Conservation (phyloP, 495 filamentous ascomycete species). For the Aspergillus ostianus region DNA sequence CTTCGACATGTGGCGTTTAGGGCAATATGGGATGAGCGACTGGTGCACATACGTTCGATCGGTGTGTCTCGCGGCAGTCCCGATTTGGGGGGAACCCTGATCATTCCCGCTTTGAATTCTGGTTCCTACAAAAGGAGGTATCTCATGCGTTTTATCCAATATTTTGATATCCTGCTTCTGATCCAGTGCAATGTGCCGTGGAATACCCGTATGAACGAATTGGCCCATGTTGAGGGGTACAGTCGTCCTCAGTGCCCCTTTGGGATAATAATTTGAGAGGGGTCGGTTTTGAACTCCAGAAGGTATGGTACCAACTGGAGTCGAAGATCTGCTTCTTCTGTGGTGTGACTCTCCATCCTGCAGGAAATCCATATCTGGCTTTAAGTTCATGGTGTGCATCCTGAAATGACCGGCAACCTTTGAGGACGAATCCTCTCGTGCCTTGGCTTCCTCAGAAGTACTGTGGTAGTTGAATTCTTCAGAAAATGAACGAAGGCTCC, state of each 20-base stretch:
- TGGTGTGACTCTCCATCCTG: neutral
- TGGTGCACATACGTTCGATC: neutral
- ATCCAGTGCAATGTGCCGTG: too few species aligned
- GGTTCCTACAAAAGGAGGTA: too few species aligned
- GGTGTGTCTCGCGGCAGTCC: neutral
- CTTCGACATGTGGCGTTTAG: neutral
- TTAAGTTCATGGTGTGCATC: neutral
- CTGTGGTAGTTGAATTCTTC: neutral
- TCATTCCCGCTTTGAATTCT: neutral
- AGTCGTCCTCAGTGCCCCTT: too few species aligned
- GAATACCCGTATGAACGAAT: too few species aligned
- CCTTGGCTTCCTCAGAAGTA: constrained; percentile 1
- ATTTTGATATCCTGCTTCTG: too few species aligned
- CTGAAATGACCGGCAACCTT: neutral
- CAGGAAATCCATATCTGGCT: neutral
- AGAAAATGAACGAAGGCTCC: neutral
- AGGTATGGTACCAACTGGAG: neutral
- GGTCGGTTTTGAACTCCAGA: neutral
- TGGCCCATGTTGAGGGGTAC: too few species aligned
- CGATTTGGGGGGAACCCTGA: neutral
- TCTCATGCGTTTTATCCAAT: too few species aligned
- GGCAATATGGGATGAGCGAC: neutral
- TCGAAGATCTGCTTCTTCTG: neutral
- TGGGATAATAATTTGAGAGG: constrained; percentile 1
- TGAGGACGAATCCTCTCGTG: neutral